Evolutionary conservation across 192 early-diverging fungal species (phyloP).

Genomic region (Pilobolus umbonatus): DNA sequence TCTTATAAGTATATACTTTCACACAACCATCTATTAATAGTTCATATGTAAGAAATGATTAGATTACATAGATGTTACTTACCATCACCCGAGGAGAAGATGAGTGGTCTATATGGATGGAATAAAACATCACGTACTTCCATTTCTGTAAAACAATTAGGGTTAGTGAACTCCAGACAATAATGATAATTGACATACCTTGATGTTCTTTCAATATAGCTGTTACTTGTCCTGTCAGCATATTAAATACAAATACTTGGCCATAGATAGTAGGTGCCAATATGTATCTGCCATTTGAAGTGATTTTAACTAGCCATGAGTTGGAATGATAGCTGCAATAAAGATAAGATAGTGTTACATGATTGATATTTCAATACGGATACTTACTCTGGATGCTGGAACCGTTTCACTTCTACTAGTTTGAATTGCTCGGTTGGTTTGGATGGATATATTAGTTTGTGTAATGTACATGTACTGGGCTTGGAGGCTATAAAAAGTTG

Average conservation of each 20-base stretch:
- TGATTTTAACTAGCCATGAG: constrained; percentile 89
- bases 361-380: background rate
- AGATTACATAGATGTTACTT: constrained; percentile 4
- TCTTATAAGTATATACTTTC: constrained; percentile 55
- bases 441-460: constrained; percentile 81
- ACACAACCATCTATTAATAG: constrained; percentile 55
- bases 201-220: constrained; percentile 85
- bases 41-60: background rate
- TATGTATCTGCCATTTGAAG: constrained; percentile 83
- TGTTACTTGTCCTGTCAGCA: constrained; percentile 71
- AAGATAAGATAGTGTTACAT: constrained; percentile 1
- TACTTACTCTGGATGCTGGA: constrained; percentile 76
- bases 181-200: constrained; percentile 38
- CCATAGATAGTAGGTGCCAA: constrained; percentile 86
- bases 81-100: constrained; percentile 88
- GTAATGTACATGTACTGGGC: constrained; percentile 82
- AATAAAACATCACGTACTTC: constrained; percentile 93
- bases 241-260: constrained; percentile 79
- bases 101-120: constrained; percentile 71
- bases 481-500: constrained; percentile 50
- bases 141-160: constrained; percentile 44
- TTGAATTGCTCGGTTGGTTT: constrained; percentile 64
- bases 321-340: constrained; percentile 71
- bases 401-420: constrained; percentile 72
- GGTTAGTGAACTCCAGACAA: background rate